Percentiles rank a stretch among this genome's conserved stretches.
These are phyloP conservation scores for Basidioascus undulatus DNA, from an alignment of 768 basidiomycete genomes.

Conservation along the genomic window DNA sequence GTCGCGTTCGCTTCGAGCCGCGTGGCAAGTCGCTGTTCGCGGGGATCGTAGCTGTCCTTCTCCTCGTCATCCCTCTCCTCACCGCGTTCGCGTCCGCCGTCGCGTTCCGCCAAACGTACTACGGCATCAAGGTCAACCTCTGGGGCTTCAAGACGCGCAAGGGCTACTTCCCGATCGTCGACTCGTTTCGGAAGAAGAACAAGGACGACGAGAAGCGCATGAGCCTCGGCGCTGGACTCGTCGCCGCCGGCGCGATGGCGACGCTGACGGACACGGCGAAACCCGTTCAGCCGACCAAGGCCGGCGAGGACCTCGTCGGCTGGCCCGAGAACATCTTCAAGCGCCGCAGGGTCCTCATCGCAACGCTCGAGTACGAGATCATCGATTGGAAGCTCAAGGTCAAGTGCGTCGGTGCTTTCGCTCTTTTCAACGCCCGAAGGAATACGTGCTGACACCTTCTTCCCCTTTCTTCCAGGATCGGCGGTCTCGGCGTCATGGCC, in stretches of 20 bases:
- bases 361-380: slow-evolving; percentile 86
- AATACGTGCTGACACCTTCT: background rate
- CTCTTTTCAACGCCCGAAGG: no score
- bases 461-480: slow-evolving; percentile 26
- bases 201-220: slow-evolving; percentile 55
- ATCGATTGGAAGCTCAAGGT: slow-evolving; percentile 95
- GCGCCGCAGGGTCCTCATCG: slow-evolving; percentile 68
- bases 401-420: slow-evolving; percentile 24
- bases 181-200: slow-evolving; percentile 32
- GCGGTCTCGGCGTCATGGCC: slow-evolving; percentile 94
- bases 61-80: slow-evolving; percentile 57
- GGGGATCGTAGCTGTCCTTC: slow-evolving; percentile 65
- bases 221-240: no score
- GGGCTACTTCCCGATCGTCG: slow-evolving; percentile 71
- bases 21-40: slow-evolving; percentile 59
- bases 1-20: slow-evolving; percentile 56
- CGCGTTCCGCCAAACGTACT: slow-evolving; percentile 88
- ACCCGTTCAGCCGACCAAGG: no score
- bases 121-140: slow-evolving; percentile 81
- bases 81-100: slow-evolving; percentile 60
- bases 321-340: slow-evolving; percentile 89
- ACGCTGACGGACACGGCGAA: no score
- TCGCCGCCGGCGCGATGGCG: slow-evolving; percentile 26
- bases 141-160: slow-evolving; percentile 53
- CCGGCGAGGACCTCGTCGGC: no score